phyloP scores from a whole-genome alignment of 768 basidiomycete genomes.

The Mycena epipterygia region DNA sequence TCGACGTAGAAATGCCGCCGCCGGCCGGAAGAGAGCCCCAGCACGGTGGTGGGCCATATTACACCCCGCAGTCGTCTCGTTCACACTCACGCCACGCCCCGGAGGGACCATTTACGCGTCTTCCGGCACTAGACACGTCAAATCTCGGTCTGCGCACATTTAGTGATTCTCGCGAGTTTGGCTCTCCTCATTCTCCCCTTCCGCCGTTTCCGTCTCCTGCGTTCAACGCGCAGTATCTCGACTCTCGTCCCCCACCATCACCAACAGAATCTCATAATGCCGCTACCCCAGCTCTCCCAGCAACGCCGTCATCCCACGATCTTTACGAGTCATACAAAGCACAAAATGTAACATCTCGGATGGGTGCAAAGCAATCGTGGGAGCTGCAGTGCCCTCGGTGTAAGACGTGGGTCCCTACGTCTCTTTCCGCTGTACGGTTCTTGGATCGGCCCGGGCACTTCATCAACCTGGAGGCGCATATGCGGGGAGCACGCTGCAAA shows the following conservation, averaged over 20 bases:
- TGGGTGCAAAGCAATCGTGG: too few relatives aligned
- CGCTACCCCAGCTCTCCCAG: neutral
- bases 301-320: neutral
- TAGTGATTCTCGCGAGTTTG: neutral
- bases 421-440: neutral
- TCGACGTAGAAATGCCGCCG: neutral
- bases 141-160: neutral
- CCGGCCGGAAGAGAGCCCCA: neutral
- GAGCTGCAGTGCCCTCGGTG: conserved; percentile 1
- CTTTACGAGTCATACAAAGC: neutral
- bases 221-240: neutral
- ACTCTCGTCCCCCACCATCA: neutral
- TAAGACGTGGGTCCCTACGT: neutral
- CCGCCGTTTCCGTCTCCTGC: neutral
- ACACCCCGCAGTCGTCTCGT: neutral
- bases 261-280: neutral
- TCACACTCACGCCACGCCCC: neutral
- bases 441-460: neutral
- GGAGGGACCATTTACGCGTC: neutral
- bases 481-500: neutral
- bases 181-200: neutral
- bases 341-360: too few relatives aligned
- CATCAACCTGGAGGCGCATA: neutral
- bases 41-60: neutral
- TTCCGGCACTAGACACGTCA: neutral